Evolutionary conservation across 352 stramenopile species (phyloP).

Genomic region (Phytopythium aichiense): DNA sequence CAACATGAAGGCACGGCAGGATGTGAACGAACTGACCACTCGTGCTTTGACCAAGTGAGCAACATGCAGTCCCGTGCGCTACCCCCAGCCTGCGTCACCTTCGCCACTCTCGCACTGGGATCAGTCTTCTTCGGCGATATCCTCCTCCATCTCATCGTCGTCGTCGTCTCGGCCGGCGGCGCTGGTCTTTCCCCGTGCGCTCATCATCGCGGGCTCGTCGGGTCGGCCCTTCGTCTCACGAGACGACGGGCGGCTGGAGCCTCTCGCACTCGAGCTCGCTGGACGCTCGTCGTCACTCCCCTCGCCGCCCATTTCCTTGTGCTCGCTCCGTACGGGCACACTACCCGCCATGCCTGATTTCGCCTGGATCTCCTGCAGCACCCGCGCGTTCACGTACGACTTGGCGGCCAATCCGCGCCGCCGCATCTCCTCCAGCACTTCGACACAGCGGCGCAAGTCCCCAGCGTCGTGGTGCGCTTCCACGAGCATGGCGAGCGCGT

Average conservation of each 20-base stretch:
- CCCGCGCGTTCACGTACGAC: conserved; percentile 62
- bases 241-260: conserved; percentile 20
- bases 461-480: conserved; percentile 70
- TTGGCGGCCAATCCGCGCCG: conserved; percentile 53
- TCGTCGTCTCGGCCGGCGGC: conserved; percentile 26
- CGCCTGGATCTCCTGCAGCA: conserved; percentile 70
- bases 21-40: not conserved
- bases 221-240: conserved; percentile 26
- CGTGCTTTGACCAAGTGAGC: not conserved
- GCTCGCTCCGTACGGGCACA: conserved; percentile 18
- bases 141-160: conserved; percentile 78
- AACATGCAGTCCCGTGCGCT: not conserved
- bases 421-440: conserved; percentile 82
- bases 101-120: not conserved
- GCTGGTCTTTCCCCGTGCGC: not conserved
- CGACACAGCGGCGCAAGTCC: conserved; percentile 60
- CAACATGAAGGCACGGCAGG: not conserved
- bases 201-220: not conserved
- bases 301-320: conserved; percentile 20
- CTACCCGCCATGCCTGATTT: conserved; percentile 32
- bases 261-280: conserved; percentile 12
- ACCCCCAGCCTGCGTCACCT: not conserved
- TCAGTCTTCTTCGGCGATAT: conserved; percentile 68
- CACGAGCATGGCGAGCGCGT: conserved; percentile 86
- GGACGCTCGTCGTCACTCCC: conserved; percentile 9